Conservation (phyloP, 202 grass and related monocot genomes). For the Schoenoplectus tabernaemontani region DNA sequence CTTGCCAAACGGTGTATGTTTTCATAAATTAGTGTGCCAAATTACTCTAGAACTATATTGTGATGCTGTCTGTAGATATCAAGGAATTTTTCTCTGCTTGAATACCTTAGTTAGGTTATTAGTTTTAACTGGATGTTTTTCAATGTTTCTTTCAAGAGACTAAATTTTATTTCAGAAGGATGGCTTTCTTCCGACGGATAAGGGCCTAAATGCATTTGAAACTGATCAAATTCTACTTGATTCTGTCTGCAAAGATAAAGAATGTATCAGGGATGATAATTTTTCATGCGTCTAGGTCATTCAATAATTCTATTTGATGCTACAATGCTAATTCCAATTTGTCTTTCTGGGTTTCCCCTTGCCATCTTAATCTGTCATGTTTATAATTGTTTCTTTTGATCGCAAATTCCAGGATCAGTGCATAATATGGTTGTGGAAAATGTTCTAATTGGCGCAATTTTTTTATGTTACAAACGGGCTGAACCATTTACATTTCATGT, state of each 20-base stretch:
- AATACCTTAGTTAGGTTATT: not conserved
- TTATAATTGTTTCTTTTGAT: not conserved
- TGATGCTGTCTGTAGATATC: not conserved
- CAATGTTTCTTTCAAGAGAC: not conserved
- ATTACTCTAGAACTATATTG: not conserved
- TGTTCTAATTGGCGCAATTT: not conserved
- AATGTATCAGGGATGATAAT: not conserved
- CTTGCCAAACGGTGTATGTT: not conserved
- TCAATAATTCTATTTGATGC: not conserved
- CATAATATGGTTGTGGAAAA: not conserved
- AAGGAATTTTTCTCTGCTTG: not conserved
- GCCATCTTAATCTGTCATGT: not conserved
- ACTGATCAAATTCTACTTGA: not conserved
- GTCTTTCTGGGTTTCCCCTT: not conserved
- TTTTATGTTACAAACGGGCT: not conserved
- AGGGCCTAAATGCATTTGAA: not conserved
- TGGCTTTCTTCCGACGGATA: not conserved
- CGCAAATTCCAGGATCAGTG: not conserved
- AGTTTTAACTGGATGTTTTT: not conserved
- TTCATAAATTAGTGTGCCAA: not conserved
- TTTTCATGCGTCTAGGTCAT: not conserved
- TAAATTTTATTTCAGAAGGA: not conserved
- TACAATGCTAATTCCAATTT: not conserved
- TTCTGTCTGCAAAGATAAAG: not conserved
- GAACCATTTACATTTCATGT: not conserved